phyloP scores from a whole-genome alignment of 768 basidiomycete species.

The Pilatotrama ljubarskyi region DNA sequence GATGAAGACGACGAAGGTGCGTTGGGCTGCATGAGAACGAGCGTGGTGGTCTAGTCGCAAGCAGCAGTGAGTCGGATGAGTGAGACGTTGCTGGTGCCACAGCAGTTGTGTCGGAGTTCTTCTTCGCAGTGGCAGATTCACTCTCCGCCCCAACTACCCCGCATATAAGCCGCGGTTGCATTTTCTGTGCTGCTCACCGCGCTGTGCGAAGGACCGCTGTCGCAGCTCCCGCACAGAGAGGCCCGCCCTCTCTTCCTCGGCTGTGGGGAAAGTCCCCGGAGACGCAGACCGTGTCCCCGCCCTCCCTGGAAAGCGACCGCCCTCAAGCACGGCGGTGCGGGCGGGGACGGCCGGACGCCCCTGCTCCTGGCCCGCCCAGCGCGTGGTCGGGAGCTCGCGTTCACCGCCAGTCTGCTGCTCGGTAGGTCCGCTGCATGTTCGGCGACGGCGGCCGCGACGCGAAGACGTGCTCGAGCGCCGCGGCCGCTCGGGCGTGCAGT shows the following conservation, averaged over 20 bases:
- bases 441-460: constrained; percentile 50
- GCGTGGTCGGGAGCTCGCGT: constrained; percentile 40
- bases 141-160: not conserved
- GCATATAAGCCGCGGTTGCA: not conserved
- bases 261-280: constrained; percentile 97
- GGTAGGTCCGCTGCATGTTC: constrained; percentile 52
- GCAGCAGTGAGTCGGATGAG: too few species aligned
- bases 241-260: constrained; percentile 45
- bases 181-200: not conserved
- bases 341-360: constrained; percentile 47
- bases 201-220: constrained; percentile 69
- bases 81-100: not conserved
- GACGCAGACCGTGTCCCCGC: constrained; percentile 64
- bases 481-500: constrained; percentile 45
- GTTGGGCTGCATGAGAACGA: not conserved
- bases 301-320: constrained; percentile 70
- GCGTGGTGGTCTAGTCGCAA: not conserved
- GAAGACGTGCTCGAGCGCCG: constrained; percentile 71
- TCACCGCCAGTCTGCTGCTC: constrained; percentile 38
- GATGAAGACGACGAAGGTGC: not conserved
- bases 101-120: not conserved
- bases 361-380: constrained; percentile 21
- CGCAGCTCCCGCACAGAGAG: constrained; percentile 80
- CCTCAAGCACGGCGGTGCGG: constrained; percentile 67
- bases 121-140: not conserved